Base-by-base conservation (phyloP, 768 basidiomycete species). In the Termitomyces sp. region DNA sequence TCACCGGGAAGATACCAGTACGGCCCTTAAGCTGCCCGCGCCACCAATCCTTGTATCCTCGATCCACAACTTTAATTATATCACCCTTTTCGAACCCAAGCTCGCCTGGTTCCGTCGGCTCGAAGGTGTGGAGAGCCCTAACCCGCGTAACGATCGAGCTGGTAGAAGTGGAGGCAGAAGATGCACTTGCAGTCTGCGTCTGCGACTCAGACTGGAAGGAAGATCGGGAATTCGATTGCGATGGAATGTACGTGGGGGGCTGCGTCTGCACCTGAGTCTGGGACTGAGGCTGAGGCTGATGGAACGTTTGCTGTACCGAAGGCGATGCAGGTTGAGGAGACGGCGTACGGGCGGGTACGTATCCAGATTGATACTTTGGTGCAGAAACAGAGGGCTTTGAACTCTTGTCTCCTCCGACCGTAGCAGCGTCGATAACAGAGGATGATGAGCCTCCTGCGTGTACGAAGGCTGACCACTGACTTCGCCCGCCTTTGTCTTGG, bases 11-110 rank as follows among this genome's bases (percentile, higher is more conserved):
- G 49, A 98, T 98, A 46, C 94, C 94, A 3, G 94, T 93, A 58
- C 91, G 77, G 0, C 93, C 95, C 67, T 86, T 90, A 47, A 95
- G 72, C 65, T 97, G 94, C 0, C 96, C 96, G 24, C 93, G 75
- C 93, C 95, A 98, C 96, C 96, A 98, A 69, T 97, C 94, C 66
- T 92, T 89, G 72, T 96, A 96, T 24, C 88, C 89, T 27, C 93
- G 84, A 70, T 97, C 94, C 24, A 98, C 87, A 15, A 98, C 95
- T 67, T 94, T 93, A 77, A 98, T 94, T 48, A 96, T 78, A 63
- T 97, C 95, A 2, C 95, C 96, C 63, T 89, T 89, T 53, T 93
- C 88, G 67, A 98, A 96, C 1, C 88, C 86, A 1, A 98, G 81
- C 69, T 98, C 96, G 12, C 94, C 95, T 0, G 87, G 81, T 65